These are phyloP conservation scores for Pleomassaria siparia DNA, from an alignment of 2,329 filamentous ascomycete genomes.

Conservation along the genomic window DNA sequence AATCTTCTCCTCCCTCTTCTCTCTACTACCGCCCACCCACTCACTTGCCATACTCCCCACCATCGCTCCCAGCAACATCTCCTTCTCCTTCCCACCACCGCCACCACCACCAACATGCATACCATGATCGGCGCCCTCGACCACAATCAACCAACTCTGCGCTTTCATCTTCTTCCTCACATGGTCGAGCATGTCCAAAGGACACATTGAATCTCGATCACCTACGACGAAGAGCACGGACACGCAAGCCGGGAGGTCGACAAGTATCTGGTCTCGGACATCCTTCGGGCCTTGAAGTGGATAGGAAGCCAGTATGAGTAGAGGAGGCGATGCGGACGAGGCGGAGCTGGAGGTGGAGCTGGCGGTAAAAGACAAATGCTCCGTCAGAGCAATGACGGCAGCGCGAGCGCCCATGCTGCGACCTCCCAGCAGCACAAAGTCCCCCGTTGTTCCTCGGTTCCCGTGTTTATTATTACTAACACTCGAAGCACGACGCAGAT, in stretches of 20 bases:
- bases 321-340: not conserved
- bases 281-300: conserved; percentile 43
- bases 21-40: conserved; percentile 25
- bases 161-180: conserved; percentile 44
- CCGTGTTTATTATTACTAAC: not conserved
- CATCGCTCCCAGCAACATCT: conserved; percentile 32
- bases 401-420: conserved; percentile 50
- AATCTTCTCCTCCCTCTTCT: not conserved
- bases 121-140: conserved; percentile 44
- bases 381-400: conserved; percentile 41
- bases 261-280: conserved; percentile 42
- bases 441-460: not conserved
- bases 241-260: conserved; percentile 30
- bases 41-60: conserved; percentile 37
- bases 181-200: conserved; percentile 25
- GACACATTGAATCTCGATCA: conserved; percentile 39
- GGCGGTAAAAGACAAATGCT: conserved; percentile 15
- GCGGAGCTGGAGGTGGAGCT: not conserved
- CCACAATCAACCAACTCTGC: conserved; percentile 38
- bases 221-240: conserved; percentile 47
- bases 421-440: conserved; percentile 36
- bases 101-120: conserved; percentile 40
- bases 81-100: conserved; percentile 22
- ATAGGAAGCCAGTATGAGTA: conserved; percentile 45
- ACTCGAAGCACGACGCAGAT: conserved; percentile 9